Evolutionary conservation across 352 stramenopile species (phyloP).

Genomic region (Globisporangium barbulae): DNA sequence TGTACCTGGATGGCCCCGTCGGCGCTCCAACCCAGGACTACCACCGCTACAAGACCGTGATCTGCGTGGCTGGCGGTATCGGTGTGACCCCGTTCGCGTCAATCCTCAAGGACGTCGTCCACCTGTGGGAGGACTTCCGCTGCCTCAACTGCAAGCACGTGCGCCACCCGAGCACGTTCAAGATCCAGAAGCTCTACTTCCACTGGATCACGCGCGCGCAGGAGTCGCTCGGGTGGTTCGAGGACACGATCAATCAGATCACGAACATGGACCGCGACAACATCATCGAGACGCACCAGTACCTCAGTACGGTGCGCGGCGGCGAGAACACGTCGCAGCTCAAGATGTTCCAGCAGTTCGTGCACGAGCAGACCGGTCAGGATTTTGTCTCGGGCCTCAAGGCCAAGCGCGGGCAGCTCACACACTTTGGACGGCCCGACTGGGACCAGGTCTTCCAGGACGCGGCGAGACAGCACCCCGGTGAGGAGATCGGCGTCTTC

Average conservation of each 20-base stretch:
- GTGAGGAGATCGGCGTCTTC: slow-evolving; percentile 84
- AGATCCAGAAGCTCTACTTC: slow-evolving; percentile 86
- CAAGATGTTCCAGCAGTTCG: slow-evolving; percentile 84
- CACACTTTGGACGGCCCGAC: slow-evolving; percentile 84
- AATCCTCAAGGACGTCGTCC: slow-evolving; percentile 74
- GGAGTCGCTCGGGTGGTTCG: slow-evolving; percentile 81
- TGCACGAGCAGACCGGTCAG: slow-evolving; percentile 69
- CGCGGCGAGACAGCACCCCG: slow-evolving; percentile 38
- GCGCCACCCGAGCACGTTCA: slow-evolving; percentile 62
- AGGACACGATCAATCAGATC: slow-evolving; percentile 85
- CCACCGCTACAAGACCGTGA: slow-evolving; percentile 68
- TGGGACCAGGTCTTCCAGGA: slow-evolving; percentile 78
- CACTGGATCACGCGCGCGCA: slow-evolving; percentile 83
- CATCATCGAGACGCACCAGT: slow-evolving; percentile 81
- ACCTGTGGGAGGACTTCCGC: slow-evolving; percentile 73
- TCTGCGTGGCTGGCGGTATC: slow-evolving; percentile 74
- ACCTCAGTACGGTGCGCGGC: slow-evolving; percentile 76
- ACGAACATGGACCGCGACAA: slow-evolving; percentile 71
- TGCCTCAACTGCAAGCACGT: slow-evolving; percentile 75
- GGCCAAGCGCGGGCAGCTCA: slow-evolving; percentile 61
- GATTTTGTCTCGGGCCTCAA: slow-evolving; percentile 80
- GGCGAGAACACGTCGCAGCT: slow-evolving; percentile 71
- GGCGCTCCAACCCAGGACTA: slow-evolving; percentile 76
- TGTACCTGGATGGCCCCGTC: slow-evolving; percentile 76
- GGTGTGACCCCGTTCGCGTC: slow-evolving; percentile 83